A percentile compares a stretch with the other conserved stretches of the same genome.
These are phyloP conservation scores for Choiromyces venosus DNA, from an alignment of 495 filamentous ascomycete species.

Conservation along the genomic window DNA sequence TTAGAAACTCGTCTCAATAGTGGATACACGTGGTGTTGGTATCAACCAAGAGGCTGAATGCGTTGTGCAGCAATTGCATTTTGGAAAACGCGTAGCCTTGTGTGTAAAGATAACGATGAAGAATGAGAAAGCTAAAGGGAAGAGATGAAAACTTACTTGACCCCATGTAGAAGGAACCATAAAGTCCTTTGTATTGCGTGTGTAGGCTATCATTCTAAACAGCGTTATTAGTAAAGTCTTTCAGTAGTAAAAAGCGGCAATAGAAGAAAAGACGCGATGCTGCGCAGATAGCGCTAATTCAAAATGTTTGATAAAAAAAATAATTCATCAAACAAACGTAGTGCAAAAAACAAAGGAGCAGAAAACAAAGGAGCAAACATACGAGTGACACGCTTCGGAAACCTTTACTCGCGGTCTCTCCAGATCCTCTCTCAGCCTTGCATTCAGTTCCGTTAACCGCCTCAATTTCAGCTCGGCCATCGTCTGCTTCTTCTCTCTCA, in stretches of 20 bases:
- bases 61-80: constrained; percentile 9
- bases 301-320: not conserved
- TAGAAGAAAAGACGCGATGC: constrained; percentile 9
- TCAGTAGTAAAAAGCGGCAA: not conserved
- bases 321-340: not conserved
- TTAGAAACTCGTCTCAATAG: constrained; percentile 20
- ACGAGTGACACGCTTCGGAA: constrained; percentile 91
- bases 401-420: constrained; percentile 92
- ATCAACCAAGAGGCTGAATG: constrained; percentile 14
- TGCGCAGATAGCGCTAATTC: constrained; percentile 1
- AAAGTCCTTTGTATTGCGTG: constrained; percentile 92
- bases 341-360: constrained; percentile 2
- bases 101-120: constrained; percentile 11
- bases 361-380: constrained; percentile 49
- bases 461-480: constrained; percentile 97
- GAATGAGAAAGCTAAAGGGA: constrained; percentile 22
- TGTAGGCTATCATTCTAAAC: constrained; percentile 88
- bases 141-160: constrained; percentile 54
- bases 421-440: constrained; percentile 85
- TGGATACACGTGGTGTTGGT: constrained; percentile 29
- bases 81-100: constrained; percentile 5
- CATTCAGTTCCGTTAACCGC: constrained; percentile 92
- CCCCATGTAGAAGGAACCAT: constrained; percentile 99
- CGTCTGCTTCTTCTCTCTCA: constrained; percentile 82
- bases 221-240: constrained; percentile 12